Conservation (phyloP, 2,329 filamentous ascomycete species). For the Mariannaea sp. region DNA sequence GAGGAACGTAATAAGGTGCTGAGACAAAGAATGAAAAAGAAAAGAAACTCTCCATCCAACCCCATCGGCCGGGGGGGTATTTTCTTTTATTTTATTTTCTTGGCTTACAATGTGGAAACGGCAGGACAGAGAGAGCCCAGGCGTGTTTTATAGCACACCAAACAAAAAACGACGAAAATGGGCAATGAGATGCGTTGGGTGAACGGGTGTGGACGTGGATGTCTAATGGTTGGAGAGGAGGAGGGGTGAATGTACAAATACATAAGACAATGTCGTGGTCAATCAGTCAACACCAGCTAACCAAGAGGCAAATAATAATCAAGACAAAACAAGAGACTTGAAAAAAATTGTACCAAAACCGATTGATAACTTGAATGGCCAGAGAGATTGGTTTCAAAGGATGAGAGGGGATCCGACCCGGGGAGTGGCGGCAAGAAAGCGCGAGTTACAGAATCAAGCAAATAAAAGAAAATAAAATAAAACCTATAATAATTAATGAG, state of each 20-base stretch:
- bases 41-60: constrained; percentile 8
- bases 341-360: background rate
- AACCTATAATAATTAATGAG: too few species aligned
- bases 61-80: constrained; percentile 10
- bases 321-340: background rate
- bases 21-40: constrained; percentile 30
- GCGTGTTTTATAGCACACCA: background rate
- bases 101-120: constrained; percentile 23
- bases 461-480: constrained; percentile 8
- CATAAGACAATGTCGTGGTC: too few species aligned
- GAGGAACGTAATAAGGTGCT: constrained; percentile 2
- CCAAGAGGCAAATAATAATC: background rate
- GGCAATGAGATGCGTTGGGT: background rate
- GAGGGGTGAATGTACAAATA: too few species aligned
- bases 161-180: background rate
- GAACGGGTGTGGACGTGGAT: too few species aligned
- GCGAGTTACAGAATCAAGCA: background rate
- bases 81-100: too few species aligned
- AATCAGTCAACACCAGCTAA: too few species aligned
- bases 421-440: background rate
- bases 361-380: too few species aligned
- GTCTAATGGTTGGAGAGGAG: too few species aligned
- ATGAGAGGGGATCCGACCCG: background rate
- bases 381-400: background rate
- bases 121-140: background rate